phyloP scores from a whole-genome alignment of 2,329 filamentous ascomycete species.

The Blastomyces parvus region DNA sequence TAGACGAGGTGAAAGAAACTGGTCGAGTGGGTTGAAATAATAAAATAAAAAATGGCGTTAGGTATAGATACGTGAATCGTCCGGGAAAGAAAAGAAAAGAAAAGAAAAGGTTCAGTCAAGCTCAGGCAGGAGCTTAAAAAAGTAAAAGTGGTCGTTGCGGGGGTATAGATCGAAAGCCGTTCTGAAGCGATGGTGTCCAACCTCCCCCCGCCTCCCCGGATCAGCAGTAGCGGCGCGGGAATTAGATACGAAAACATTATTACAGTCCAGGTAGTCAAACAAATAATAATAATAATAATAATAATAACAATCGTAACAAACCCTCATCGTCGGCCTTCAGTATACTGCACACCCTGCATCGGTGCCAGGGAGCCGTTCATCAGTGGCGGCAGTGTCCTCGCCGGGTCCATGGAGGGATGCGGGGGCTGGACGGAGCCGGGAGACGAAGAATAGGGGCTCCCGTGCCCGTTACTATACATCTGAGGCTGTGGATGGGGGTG shows the following conservation, averaged over 20 bases:
- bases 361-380: conserved; percentile 36
- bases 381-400: conserved; percentile 39
- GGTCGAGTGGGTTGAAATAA: no score
- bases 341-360: conserved; percentile 45
- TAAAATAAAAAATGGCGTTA: no score
- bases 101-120: no score
- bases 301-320: conserved; percentile 2
- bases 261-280: neutral
- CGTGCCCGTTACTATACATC: conserved; percentile 16
- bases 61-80: no score
- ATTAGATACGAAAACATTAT: neutral
- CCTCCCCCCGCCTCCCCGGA: neutral
- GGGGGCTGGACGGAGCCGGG: conserved; percentile 22
- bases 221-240: neutral
- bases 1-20: no score
- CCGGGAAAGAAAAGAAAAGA: no score
- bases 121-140: no score
- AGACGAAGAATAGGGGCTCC: conserved; percentile 15
- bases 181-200: neutral
- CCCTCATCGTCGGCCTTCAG: conserved; percentile 37
- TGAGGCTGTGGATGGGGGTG: conserved; percentile 22
- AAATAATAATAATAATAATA: neutral
- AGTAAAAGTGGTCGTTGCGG: neutral
- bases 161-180: neutral
- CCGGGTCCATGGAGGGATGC: conserved; percentile 32